Evolutionary conservation across 495 filamentous ascomycete genomes (phyloP).

Genomic region (Letharia lupina): DNA sequence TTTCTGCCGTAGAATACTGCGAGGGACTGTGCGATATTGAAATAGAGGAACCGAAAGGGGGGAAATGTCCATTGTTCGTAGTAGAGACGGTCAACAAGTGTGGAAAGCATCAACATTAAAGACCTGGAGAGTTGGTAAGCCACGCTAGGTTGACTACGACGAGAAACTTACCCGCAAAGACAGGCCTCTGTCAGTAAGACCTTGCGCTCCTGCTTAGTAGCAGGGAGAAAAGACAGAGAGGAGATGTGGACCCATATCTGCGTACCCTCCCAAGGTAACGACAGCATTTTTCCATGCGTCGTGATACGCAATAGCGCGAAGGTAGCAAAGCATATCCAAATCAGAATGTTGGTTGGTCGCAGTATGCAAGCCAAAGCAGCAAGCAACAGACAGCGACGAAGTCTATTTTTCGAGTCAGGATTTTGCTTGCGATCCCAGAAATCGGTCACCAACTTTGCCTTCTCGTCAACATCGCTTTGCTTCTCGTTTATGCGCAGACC

Average conservation of each 20-base stretch:
- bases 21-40: conserved; percentile 81
- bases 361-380: conserved; percentile 80
- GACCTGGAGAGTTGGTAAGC: conserved; percentile 32
- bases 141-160: not conserved
- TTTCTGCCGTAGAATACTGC: conserved; percentile 91
- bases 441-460: conserved; percentile 20
- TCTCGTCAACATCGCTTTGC: conserved; percentile 15
- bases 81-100: conserved; percentile 67
- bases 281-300: conserved; percentile 22
- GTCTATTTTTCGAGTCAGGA: conserved; percentile 25
- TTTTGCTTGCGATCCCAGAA: conserved; percentile 13
- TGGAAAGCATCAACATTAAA: conserved; percentile 51
- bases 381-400: conserved; percentile 61
- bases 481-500: conserved; percentile 15
- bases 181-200: conserved; percentile 51
- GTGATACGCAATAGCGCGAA: conserved; percentile 37
- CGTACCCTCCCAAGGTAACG: conserved; percentile 21
- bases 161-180: conserved; percentile 55
- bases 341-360: conserved; percentile 79
- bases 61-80: conserved; percentile 88
- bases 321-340: conserved; percentile 60
- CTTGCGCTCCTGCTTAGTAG: conserved; percentile 39
- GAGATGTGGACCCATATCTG: conserved; percentile 32
- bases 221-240: conserved; percentile 36
- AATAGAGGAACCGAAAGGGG: conserved; percentile 78